Conservation (phyloP, 2,329 filamentous ascomycete genomes). For the Fusarium beomiforme region DNA sequence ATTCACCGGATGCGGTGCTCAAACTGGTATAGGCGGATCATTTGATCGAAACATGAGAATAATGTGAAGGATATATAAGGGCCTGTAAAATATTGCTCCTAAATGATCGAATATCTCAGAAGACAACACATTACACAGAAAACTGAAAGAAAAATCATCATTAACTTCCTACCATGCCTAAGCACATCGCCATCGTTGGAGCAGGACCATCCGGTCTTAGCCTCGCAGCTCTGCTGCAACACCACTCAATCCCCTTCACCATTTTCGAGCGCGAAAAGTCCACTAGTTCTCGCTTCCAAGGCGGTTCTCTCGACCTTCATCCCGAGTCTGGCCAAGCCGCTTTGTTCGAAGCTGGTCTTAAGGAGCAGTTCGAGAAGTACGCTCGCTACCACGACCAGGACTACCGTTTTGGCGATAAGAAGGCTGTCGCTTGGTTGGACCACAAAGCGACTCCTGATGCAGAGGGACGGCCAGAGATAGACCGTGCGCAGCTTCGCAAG, state of each 20-base stretch:
- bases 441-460: not conserved
- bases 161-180: not conserved
- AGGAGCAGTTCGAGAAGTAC: not conserved
- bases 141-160: accelerated
- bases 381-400: not conserved
- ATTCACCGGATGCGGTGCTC: too few species aligned
- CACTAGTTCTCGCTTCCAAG: not conserved
- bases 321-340: not conserved
- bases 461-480: not conserved
- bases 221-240: not conserved
- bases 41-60: not conserved
- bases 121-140: accelerated
- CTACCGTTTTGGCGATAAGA: not conserved
- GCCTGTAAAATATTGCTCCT: accelerated
- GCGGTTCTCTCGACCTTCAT: not conserved
- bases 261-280: not conserved
- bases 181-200: not conserved
- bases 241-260: not conserved
- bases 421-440: not conserved
- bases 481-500: not conserved
- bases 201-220: not conserved
- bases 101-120: accelerated
- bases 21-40: not conserved
- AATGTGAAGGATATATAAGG: too few species aligned
- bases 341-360: not conserved